Conservation (phyloP, 192 early-diverging fungal genomes). For the Entrophospora sp. region DNA sequence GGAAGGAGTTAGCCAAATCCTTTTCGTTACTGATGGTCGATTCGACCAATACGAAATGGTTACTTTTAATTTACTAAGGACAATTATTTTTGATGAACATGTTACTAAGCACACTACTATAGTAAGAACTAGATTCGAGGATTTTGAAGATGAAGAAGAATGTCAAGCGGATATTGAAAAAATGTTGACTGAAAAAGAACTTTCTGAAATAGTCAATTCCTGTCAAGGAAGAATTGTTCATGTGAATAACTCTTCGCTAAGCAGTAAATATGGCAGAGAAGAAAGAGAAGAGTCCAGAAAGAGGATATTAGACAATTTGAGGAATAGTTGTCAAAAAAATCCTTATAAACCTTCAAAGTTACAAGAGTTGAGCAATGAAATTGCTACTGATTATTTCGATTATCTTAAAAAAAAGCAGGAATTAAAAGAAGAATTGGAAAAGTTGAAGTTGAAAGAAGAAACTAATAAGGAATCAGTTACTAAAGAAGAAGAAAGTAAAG, state of each 20-base stretch:
- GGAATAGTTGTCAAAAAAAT: neutral
- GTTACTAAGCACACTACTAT: constrained; percentile 3
- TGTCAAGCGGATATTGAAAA: neutral
- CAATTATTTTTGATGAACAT: constrained; percentile 4
- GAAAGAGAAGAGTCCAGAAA: neutral
- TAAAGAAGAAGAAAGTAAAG: neutral
- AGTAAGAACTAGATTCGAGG: neutral
- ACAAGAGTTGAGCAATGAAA: neutral
- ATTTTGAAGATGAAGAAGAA: neutral
- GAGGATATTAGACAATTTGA: neutral
- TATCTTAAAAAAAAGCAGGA: neutral
- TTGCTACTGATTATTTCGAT: neutral
- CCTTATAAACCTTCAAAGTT: neutral
- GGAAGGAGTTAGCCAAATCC: neutral
- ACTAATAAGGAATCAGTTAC: no score
- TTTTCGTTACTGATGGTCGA: neutral
- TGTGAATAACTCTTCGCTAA: neutral
- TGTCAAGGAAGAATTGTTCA: neutral
- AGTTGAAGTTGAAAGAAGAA: no score
- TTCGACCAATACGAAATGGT: neutral
- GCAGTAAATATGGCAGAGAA: neutral
- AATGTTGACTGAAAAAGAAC: no score
- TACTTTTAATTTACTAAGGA: neutral
- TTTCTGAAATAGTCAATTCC: neutral
- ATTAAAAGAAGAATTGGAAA: neutral